Evolutionary conservation across 139 green algal genomes (phyloP).

Genomic region (Chlorella sorokiniana): DNA sequence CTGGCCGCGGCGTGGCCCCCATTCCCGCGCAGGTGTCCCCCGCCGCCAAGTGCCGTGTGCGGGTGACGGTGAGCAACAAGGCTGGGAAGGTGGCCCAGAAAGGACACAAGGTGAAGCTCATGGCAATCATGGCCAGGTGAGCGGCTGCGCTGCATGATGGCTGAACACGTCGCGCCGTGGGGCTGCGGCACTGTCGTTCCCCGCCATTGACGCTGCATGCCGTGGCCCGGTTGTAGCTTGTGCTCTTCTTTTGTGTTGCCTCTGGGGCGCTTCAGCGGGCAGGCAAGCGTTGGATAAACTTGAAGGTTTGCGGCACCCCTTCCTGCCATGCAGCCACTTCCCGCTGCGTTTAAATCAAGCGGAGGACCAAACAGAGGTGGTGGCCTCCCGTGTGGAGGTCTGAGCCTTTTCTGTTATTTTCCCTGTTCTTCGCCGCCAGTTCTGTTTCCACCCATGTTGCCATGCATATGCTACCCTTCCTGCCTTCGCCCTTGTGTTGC

Average conservation of each 20-base stretch:
- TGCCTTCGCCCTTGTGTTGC: too few relatives aligned
- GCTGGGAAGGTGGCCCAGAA: slow-evolving; percentile 5
- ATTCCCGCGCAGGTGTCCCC: neutral
- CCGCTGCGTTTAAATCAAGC: neutral
- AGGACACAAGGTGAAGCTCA: slow-evolving; percentile 13
- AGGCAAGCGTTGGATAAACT: too few relatives aligned
- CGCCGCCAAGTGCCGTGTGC: slow-evolving; percentile 11
- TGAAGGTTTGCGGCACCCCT: too few relatives aligned
- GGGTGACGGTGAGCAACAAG: slow-evolving; percentile 21
- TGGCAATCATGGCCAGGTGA: neutral
- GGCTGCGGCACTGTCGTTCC: too few relatives aligned
- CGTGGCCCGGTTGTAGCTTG: too few relatives aligned
- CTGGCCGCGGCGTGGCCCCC: neutral
- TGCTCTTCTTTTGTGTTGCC: neutral
- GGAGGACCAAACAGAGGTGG: neutral
- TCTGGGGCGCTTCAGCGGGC: too few relatives aligned
- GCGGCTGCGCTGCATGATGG: neutral
- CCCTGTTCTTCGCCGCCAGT: neutral
- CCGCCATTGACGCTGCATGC: too few relatives aligned
- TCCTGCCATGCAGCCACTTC: neutral
- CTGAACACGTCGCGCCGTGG: too few relatives aligned
- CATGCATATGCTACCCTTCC: too few relatives aligned
- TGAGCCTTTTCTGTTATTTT: neutral
- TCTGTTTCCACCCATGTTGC: neutral
- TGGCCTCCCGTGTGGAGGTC: neutral